Base-by-base conservation (phyloP, 2,329 filamentous ascomycete species). In the Colletotrichum noveboracense region DNA sequence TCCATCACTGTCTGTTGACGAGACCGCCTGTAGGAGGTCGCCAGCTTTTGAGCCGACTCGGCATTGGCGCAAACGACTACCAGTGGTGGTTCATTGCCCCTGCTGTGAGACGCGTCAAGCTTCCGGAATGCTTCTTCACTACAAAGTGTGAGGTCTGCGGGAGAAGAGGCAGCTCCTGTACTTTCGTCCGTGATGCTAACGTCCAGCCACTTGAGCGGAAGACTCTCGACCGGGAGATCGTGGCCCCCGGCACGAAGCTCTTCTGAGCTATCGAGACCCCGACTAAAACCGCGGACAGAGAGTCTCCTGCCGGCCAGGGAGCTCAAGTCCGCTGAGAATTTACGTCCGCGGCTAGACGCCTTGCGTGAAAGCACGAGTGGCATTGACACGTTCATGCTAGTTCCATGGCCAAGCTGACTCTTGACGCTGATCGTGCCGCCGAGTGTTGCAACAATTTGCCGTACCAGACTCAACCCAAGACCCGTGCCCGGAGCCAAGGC, bases 391-490 rank as follows among this genome's bases (percentile, higher is more conserved):
- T 84, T 86, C 2, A 91, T 87, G 58, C 87, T 87, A 1, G 91
- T 92, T 2, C 91, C 91, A 58, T 86, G 84, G 1, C 87, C 88
- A 14, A 86, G 82, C 66, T 88, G 86, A 76, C 86, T 90, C 77
- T 86, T 86, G 52, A 93, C 86, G 28, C 89, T 86, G 73, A 94
- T 89, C 10, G 85, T 87, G 3, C 92, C 92, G 62, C 88, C 87
- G 1, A 93, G 84, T 13, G 88, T 87, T 30, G 87, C 86, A 8
- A 92, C 89, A 21, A 94, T 89, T 72, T 87, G 85, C 36, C 87
- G 85, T 12, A 93, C 91, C 18, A 94, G 90, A 32, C 89, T 90
- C 60, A 94, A 83, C 0, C 92, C 92, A 1, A 94, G 85, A 0
- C 92, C 92, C 5, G 90, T 89, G 1, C 92, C 92, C 1, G 88